phyloP scores from a whole-genome alignment of 495 filamentous ascomycete species.

The Daldinia loculata region DNA sequence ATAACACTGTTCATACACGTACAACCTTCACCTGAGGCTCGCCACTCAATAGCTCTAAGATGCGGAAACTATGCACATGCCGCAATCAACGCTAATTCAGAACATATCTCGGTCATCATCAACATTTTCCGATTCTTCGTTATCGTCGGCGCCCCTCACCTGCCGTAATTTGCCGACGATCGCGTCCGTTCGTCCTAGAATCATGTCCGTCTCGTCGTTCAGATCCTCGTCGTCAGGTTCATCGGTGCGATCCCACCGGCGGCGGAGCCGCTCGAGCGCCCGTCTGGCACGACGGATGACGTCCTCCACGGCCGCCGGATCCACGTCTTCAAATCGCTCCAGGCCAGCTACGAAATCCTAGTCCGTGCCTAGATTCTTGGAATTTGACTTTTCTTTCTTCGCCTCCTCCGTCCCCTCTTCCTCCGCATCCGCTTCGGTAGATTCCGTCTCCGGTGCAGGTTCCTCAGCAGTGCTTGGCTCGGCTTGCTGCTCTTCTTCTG shows the following conservation, averaged over 20 bases:
- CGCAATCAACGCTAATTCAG: background rate
- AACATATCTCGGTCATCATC: constrained; percentile 14
- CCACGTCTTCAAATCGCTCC: constrained; percentile 29
- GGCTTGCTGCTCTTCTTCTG: constrained; percentile 15
- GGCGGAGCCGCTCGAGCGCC: constrained; percentile 14
- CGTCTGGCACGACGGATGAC: constrained; percentile 11
- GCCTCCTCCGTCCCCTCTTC: constrained; percentile 11
- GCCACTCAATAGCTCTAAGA: background rate
- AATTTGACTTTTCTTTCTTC: constrained; percentile 24
- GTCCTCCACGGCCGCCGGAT: constrained; percentile 1
- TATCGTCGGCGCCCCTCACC: background rate
- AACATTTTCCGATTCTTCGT: background rate
- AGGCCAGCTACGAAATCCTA: constrained; percentile 42
- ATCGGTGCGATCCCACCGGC: background rate
- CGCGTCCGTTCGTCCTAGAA: constrained; percentile 15
- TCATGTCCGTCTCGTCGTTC: constrained; percentile 22
- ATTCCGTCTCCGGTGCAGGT: constrained; percentile 17
- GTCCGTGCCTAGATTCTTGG: constrained; percentile 27
- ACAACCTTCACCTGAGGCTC: background rate
- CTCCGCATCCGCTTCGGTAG: constrained; percentile 29
- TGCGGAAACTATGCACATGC: background rate
- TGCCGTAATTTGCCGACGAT: constrained; percentile 17
- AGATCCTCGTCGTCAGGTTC: constrained; percentile 12
- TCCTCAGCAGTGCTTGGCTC: constrained; percentile 12
- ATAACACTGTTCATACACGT: constrained; percentile 24